Base-by-base conservation (phyloP, 768 basidiomycete genomes). In the Mycena indigotica region DNA sequence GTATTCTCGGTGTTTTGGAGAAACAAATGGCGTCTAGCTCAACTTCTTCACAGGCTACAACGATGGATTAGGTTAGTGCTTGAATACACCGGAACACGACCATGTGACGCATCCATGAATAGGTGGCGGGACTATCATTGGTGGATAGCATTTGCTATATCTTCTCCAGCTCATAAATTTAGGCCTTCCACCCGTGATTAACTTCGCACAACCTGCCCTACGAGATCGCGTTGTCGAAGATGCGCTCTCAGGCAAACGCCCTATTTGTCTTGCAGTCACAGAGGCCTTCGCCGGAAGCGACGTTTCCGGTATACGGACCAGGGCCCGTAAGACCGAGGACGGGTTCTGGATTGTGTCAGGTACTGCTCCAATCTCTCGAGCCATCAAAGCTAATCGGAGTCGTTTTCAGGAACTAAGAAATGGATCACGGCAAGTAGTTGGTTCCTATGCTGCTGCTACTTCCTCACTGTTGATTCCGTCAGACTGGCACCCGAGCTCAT, bases 211-310 rank as follows among this genome's bases (percentile, higher is more conserved):
- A 28, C 79, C 81, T 2, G 84, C 80, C 45, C 72, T 83, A 41
- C 81, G 77, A 67, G 74, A 77, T 19, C 82, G 75, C 67, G 76
- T 87, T 58, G 66, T 89, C 13, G 82, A 84, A 12, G 88, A 89
- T 54, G 80, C 90, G 2, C 75, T 93, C 29, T 76, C 81, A 46
- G 88, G 86, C 21, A 82, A 86, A 75, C 91, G 88, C 74, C 86
- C 84, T 63, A 91, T 95, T 61, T 89, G 85, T 60, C 76, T 95
- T 16, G 94, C 94, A 38, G 91, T 95, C 57, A 88, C 89, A 29
- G 94, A 97, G 71, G 92, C 93, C 0, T 91, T 89, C 57, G 93
- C 92, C 2, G 93, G 89, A 52, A 87, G 84, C 62, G 93, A 96
- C 63, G 93, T 95, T 16, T 69, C 79, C 50, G 89, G 92, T 24